Base-by-base conservation (phyloP, 2,329 filamentous ascomycete species). In the Aspergillus tanneri region DNA sequence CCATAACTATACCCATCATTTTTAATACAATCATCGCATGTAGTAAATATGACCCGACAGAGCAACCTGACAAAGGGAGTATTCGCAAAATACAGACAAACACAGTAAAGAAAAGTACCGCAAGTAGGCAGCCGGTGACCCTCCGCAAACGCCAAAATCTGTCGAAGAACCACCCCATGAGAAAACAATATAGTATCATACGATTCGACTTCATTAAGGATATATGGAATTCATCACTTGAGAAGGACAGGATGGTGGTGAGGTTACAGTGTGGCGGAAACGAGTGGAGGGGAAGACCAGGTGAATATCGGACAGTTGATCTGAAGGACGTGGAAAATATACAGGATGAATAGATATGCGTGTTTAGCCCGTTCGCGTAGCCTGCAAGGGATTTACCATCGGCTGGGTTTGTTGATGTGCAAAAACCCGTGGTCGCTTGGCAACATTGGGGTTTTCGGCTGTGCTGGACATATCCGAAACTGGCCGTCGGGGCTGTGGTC, bases 381-480 rank as follows among this genome's bases (percentile, higher is more conserved):
- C 70, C 48, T 78, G 77, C 63, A 79, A 76, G 7, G 74, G 66
- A 37, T 74, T 74, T 60, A 72, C 66, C 59, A 78, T 73, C 28
- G 68, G 68, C 38, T 72, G 71, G 35, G 70, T n/a, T n/a, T n/a
- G 70, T 52, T 70, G 72, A 36, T 49, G 71, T 59, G 66, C 68
- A 56, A 79, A 84, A 70, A 84, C 76, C 47, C 81, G 78, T 60
- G 81, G 81, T 54, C 81, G 74, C 61, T 85, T 85, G 4, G 75
- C 68, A 53, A 80, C 75, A 43, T 73, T 75, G 59, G 77, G 69
- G 21, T 74, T 72, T 9, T 78, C 77, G 4, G 76, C 70, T 1
- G 76, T 76, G 37, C 80, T 77, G 2, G 78, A 75, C 48, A 85
- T 81, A 24, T 84, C 81, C 2, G 80, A 83, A n/a, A 83, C 77